These are phyloP conservation scores for Penicillium nucicola DNA, from an alignment of 495 filamentous ascomycete genomes.

Conservation along the genomic window DNA sequence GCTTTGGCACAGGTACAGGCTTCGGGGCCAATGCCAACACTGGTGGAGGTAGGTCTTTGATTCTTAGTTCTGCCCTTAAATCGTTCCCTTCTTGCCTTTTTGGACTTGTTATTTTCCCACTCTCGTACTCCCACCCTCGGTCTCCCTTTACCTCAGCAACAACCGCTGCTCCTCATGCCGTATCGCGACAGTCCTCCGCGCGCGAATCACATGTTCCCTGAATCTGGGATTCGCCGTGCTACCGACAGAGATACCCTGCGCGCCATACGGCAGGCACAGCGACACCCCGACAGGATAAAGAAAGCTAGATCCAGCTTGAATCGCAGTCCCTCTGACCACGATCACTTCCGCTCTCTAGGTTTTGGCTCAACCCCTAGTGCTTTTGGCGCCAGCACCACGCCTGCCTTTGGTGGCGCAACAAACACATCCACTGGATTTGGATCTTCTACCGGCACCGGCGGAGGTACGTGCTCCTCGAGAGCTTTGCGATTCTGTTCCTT, in stretches of 20 bases:
- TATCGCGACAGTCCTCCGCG: conserved; percentile 32
- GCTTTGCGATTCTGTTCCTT: conserved; percentile 32
- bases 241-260: conserved; percentile 15
- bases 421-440: conserved; percentile 53
- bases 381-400: conserved; percentile 20
- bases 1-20: conserved; percentile 42
- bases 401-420: conserved; percentile 21
- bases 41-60: conserved; percentile 44
- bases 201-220: conserved; percentile 15
- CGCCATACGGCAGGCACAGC: conserved; percentile 27
- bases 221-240: conserved; percentile 14
- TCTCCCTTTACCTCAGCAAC: conserved; percentile 16
- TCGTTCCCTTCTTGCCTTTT: conserved; percentile 10
- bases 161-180: conserved; percentile 36
- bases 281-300: conserved; percentile 41
- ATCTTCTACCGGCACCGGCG: conserved; percentile 53
- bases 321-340: conserved; percentile 43
- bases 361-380: conserved; percentile 51
- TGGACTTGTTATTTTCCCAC: conserved; percentile 13
- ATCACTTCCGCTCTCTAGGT: conserved; percentile 49
- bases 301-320: conserved; percentile 28
- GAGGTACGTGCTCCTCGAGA: conserved; percentile 49
- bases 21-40: conserved; percentile 37
- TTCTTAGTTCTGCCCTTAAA: conserved; percentile 8
- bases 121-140: conserved; percentile 16